These are phyloP conservation scores for Fusarium gaditjirri DNA, from an alignment of 2,329 filamentous ascomycete genomes.

Conservation along the genomic window DNA sequence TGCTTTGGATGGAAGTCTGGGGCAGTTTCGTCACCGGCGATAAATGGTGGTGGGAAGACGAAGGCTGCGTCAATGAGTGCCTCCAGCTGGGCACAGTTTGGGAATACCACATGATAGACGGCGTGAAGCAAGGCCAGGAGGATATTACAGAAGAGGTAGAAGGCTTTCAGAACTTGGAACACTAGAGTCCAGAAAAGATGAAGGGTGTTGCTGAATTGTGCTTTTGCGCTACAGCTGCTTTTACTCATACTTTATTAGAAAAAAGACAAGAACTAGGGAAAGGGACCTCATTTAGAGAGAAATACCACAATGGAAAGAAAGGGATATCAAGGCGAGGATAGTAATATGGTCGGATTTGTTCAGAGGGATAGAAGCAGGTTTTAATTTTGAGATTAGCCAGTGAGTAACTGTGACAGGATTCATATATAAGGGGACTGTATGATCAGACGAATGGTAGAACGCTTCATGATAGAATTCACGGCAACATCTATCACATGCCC, in stretches of 20 bases:
- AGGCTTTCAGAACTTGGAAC: neutral
- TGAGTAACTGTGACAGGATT: neutral
- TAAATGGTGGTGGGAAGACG: slow-evolving; percentile 72
- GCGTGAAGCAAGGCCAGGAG: slow-evolving; percentile 57
- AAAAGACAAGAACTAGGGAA: neutral
- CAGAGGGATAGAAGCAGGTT: neutral
- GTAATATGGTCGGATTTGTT: neutral
- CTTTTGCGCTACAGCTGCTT: neutral
- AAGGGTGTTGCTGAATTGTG: slow-evolving; percentile 1
- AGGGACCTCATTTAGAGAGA: neutral
- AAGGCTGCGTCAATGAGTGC: slow-evolving; percentile 65
- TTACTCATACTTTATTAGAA: neutral
- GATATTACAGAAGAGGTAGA: slow-evolving; percentile 6
- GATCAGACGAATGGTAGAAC: neutral
- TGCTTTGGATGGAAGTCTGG: slow-evolving; percentile 72
- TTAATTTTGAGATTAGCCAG: neutral
- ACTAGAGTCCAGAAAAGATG: neutral
- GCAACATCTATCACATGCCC: accelerated
- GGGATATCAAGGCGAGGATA: neutral
- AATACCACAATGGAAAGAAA: neutral
- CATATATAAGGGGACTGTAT: neutral
- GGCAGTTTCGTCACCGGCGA: slow-evolving; percentile 60
- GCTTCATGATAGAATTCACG: accelerated
- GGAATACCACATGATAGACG: slow-evolving; percentile 68
- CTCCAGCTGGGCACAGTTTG: slow-evolving; percentile 64